Conservation (phyloP, 768 basidiomycete genomes). For the Hericium rajendrae region DNA sequence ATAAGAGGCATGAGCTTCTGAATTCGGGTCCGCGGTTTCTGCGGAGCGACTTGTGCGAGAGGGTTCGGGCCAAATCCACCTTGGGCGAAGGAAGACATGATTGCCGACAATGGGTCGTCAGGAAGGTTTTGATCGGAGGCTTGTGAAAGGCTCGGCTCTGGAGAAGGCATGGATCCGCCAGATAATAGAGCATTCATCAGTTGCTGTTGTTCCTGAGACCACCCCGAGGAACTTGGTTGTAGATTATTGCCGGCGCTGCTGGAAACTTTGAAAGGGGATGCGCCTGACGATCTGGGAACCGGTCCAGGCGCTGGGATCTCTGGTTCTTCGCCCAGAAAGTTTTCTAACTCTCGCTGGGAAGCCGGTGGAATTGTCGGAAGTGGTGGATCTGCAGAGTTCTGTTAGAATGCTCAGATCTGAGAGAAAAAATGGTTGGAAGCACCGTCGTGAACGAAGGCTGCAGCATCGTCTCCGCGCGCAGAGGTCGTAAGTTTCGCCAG, state of each 20-base stretch:
- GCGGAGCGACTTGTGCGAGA: not conserved
- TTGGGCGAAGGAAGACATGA: slow-evolving; percentile 20
- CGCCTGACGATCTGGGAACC: slow-evolving; percentile 16
- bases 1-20: slow-evolving; percentile 59
- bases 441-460: slow-evolving; percentile 47
- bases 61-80: slow-evolving; percentile 2
- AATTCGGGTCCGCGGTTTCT: slow-evolving; percentile 30
- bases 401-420: not conserved
- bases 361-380: slow-evolving; percentile 24
- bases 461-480: slow-evolving; percentile 59
- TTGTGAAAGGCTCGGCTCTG: not conserved
- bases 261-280: slow-evolving; percentile 12
- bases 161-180: slow-evolving; percentile 7
- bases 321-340: slow-evolving; percentile 31
- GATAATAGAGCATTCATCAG: slow-evolving; percentile 58
- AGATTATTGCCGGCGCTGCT: not conserved
- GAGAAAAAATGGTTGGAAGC: slow-evolving; percentile 9
- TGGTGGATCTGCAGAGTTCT: slow-evolving; percentile 27
- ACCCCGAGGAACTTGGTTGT: slow-evolving; percentile 45
- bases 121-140: not conserved
- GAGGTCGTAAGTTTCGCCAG: slow-evolving; percentile 73
- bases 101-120: slow-evolving; percentile 24
- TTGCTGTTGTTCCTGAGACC: slow-evolving; percentile 59
- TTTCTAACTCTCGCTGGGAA: slow-evolving; percentile 17
- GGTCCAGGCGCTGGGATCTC: slow-evolving; percentile 20